Evolutionary conservation across 2,329 filamentous ascomycete species (phyloP).

Genomic region (Colletotrichum chrysophilum): DNA sequence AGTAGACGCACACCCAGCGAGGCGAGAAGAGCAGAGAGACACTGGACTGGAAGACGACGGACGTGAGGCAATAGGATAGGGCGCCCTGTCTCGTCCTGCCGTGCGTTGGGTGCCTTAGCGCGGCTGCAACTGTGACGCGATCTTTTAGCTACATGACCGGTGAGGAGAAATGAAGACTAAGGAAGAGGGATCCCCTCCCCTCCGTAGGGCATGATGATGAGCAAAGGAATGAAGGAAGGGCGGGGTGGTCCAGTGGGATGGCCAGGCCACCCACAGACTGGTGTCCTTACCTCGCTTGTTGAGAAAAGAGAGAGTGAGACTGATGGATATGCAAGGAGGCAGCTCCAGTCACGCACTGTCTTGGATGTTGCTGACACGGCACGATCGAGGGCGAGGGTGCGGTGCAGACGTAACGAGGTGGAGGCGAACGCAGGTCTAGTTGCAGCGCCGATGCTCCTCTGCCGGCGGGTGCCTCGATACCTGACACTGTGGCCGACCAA

Average conservation of each 20-base stretch:
- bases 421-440: not conserved
- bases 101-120: conserved; percentile 15
- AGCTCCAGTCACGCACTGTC: not conserved
- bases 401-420: not conserved
- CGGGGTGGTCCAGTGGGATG: not conserved
- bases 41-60: not conserved
- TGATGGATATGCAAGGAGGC: not conserved
- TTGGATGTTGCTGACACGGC: not conserved
- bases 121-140: not conserved
- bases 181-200: not conserved
- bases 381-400: not conserved
- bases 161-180: not conserved
- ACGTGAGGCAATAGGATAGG: not conserved
- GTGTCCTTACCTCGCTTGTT: not conserved
- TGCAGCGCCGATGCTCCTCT: not conserved
- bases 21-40: not conserved
- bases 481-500: not conserved
- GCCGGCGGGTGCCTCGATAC: not conserved
- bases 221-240: not conserved
- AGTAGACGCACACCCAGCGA: not conserved
- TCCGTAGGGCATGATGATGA: not conserved
- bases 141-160: not conserved
- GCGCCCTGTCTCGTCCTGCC: not conserved
- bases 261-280: not conserved
- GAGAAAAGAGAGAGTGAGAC: not conserved